Base-by-base conservation (phyloP, 2,329 filamentous ascomycete species). In the Dactylonectria macrodidyma region DNA sequence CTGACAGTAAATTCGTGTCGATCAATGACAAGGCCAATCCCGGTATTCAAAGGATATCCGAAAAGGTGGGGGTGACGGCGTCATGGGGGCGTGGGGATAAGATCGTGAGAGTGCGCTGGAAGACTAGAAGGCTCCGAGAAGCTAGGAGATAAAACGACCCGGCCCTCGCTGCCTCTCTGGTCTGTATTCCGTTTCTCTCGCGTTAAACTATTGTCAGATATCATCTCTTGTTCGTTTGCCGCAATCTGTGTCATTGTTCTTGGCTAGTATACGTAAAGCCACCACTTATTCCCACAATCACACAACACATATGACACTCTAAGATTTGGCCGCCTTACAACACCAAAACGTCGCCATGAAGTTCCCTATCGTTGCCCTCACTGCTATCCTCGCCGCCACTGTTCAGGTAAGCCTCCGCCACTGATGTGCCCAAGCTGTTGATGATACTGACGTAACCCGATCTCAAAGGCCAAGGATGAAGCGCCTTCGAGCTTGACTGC, bases 321-420 rank as follows among this genome's bases (percentile, higher is more conserved):
- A 66, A 67, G 48, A 65, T 44, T 48, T 12, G 12, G 59, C 34
- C 48, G 60, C 58, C 41, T 34, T 30, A 30, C 61, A 48, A 71
- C 54, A 65, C 41, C 47, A 55, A 63, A 38, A 59, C 63, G 61
- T 57, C 72, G 71, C 44, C 62, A 81, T 82, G 81, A 81, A 80
- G 78, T 78, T 80, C 76, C 73, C 78, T 72, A 72, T 71, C 67
- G 62, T 74, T 24, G 67, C 75, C 52, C 24, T 79, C 67, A 61
- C 78, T 51, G 75, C 63, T 26, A 47, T 78, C 71, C 70, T 80
- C 36, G 75, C 74, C 51, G 75, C 77, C 38, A 14, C 60, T 33
- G 62, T 59, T 6, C 59, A 64, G 65, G 65, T 67, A 64, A 14
- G 59, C 51, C n/a, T 34, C 19, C 7, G 3, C 12, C 26, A 11